phyloP scores from a whole-genome alignment of 495 filamentous ascomycete species.

The Hypoxylon crocopeplum region DNA sequence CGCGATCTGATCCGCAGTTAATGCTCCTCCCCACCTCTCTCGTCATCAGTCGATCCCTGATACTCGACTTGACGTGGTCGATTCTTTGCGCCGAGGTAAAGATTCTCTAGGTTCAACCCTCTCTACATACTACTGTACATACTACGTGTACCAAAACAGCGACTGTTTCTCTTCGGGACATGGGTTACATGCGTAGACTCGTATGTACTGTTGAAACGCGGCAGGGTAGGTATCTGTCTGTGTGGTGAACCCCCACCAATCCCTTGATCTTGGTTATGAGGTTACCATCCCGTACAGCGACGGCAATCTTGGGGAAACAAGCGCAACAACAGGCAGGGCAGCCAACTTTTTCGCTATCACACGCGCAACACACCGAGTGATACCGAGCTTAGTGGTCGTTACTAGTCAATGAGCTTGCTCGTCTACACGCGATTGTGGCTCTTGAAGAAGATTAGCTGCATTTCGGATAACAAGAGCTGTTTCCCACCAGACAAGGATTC shows the following conservation, averaged over 20 bases:
- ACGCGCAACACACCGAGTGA: conserved; percentile 39
- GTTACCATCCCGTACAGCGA: conserved; percentile 43
- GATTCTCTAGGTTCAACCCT: too few species aligned
- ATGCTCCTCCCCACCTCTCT: conserved; percentile 13
- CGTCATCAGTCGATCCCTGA: conserved; percentile 31
- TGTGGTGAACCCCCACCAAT: conserved; percentile 35
- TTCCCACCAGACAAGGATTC: conserved; percentile 35
- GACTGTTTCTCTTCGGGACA: conserved; percentile 2
- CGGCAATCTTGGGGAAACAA: conserved; percentile 34
- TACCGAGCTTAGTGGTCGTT: conserved; percentile 29
- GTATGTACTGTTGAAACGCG: conserved; percentile 36
- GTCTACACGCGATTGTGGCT: conserved; percentile 32
- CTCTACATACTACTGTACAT: too few species aligned
- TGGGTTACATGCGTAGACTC: conserved; percentile 30
- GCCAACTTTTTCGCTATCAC: too few species aligned
- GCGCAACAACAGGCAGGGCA: neutral
- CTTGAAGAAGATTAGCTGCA: conserved; percentile 34
- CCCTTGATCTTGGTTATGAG: conserved; percentile 42
- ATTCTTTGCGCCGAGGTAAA: too few species aligned
- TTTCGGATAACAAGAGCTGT: conserved; percentile 33
- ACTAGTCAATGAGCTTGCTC: conserved; percentile 16
- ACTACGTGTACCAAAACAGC: too few species aligned
- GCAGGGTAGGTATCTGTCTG: conserved; percentile 28
- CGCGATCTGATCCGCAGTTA: conserved; percentile 35
- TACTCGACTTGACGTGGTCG: too few species aligned